phyloP scores from a whole-genome alignment of 768 basidiomycete genomes.

The Collybiopsis confluens region DNA sequence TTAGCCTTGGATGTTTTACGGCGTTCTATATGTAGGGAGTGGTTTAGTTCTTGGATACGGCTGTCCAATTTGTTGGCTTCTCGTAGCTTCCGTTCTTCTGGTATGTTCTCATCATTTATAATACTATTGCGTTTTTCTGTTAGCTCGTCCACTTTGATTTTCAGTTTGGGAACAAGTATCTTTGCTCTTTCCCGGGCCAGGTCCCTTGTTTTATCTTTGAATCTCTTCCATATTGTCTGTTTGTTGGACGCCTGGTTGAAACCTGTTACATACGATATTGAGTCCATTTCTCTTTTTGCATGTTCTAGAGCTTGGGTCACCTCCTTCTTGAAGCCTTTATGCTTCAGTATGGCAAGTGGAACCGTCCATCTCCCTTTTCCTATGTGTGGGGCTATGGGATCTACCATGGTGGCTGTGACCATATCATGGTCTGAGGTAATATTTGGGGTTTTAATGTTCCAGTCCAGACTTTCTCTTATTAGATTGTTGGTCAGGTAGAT shows the following conservation, averaged over 20 bases:
- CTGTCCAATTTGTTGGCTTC: background rate
- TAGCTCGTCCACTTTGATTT: background rate
- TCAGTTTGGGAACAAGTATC: constrained; percentile 7
- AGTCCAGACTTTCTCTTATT: constrained; percentile 13
- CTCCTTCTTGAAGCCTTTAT: constrained; percentile 11
- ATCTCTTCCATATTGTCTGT: constrained; percentile 5
- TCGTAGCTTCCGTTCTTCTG: background rate
- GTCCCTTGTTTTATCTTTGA: constrained; percentile 5
- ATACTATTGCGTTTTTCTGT: background rate
- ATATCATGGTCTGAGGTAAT: constrained; percentile 29
- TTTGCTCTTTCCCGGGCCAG: constrained; percentile 9
- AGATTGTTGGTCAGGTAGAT: constrained; percentile 24
- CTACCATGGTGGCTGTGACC: constrained; percentile 19
- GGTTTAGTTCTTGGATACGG: constrained; percentile 17
- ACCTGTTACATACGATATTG: constrained; percentile 3
- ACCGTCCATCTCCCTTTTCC: constrained; percentile 30
- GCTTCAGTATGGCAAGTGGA: constrained; percentile 15
- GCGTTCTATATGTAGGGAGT: constrained; percentile 4
- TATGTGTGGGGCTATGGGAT: constrained; percentile 19
- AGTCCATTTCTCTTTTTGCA: constrained; percentile 1
- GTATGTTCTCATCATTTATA: background rate
- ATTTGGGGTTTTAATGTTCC: constrained; percentile 17
- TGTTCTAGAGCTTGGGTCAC: background rate
- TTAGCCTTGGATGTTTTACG: constrained; percentile 11
- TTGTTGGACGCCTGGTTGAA: background rate